A percentile compares a stretch with the other conserved stretches of the same genome.
phyloP scores from a whole-genome alignment of 225 moss, liverwort and hornwort species.

The Pseudoscleropodium purum region DNA sequence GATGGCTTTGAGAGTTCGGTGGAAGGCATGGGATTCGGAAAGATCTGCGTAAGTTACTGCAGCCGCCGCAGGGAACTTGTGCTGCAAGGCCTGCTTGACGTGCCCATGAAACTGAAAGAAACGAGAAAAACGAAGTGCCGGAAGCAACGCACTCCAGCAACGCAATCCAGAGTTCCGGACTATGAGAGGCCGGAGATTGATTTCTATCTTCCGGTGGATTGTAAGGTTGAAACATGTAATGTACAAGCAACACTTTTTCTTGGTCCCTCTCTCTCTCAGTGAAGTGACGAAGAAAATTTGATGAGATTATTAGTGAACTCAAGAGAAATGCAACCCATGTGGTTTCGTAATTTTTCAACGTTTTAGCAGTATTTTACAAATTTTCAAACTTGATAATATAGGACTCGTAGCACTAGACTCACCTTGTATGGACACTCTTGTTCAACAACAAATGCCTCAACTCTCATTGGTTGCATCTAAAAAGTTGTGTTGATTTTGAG shows the following conservation, averaged over 20 bases:
- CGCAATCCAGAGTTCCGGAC: neutral
- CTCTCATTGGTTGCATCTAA: neutral
- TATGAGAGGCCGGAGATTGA: neutral
- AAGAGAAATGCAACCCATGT: neutral
- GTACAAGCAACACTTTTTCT: neutral
- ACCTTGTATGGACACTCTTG: neutral
- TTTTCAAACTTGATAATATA: neutral
- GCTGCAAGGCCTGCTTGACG: neutral
- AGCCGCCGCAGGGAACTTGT: neutral
- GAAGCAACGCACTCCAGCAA: neutral
- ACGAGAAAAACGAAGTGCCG: neutral
- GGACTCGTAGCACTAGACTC: neutral
- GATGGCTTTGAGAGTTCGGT: neutral
- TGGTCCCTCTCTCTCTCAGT: neutral
- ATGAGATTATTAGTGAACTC: neutral
- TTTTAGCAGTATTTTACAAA: neutral
- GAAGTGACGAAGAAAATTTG: neutral
- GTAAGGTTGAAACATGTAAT: neutral
- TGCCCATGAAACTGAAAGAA: neutral
- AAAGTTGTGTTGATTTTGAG: neutral
- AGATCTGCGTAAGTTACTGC: neutral
- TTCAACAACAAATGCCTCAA: too few relatives aligned
- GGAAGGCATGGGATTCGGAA: neutral
- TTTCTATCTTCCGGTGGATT: neutral
- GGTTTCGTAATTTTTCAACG: rapidly evolving